These are phyloP conservation scores for Fonticula alba DNA, from an alignment of 78 protist genomes.

Conservation along the genomic window DNA sequence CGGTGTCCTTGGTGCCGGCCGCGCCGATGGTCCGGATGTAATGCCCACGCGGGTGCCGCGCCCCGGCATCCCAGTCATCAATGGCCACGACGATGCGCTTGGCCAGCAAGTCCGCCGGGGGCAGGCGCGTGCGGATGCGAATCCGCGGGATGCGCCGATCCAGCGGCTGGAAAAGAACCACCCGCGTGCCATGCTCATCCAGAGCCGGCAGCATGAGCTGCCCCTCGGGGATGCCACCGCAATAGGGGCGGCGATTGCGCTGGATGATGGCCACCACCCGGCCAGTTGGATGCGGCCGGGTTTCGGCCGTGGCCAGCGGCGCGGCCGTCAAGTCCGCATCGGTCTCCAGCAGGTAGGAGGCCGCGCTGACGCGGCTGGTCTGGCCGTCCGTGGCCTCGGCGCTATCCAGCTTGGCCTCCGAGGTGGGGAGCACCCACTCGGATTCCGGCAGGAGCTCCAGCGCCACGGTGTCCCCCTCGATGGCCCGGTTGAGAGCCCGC, in stretches of 20 bases:
- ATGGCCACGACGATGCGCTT: conserved; percentile 11
- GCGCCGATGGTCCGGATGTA: conserved; percentile 17
- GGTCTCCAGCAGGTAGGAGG: no score
- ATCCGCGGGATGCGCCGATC: conserved; percentile 37
- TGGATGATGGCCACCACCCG: conserved; percentile 37
- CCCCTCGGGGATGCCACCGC: conserved; percentile 26
- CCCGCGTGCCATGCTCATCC: conserved; percentile 7
- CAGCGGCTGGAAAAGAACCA: conserved; percentile 23
- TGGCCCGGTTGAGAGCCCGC: conserved; percentile 1
- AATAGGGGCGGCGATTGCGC: conserved; percentile 51
- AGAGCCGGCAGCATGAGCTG: not conserved
- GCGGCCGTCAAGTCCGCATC: no score
- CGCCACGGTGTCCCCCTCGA: not conserved
- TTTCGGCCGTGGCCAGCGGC: no score
- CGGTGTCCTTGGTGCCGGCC: conserved; percentile 18
- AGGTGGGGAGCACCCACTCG: not conserved
- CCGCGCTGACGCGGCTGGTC: no score
- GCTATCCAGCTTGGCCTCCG: no score
- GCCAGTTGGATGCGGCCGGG: conserved; percentile 20
- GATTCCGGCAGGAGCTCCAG: not conserved
- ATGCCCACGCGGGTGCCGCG: conserved; percentile 29
- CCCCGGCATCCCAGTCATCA: not conserved
- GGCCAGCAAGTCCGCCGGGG: not conserved
- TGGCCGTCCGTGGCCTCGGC: no score
- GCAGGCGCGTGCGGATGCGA: conserved; percentile 29